A percentile compares a stretch with the other conserved stretches of the same genome.
Evolutionary conservation across 2,329 filamentous ascomycete species (phyloP).

Genomic region (Talaromyces atroroseus): DNA sequence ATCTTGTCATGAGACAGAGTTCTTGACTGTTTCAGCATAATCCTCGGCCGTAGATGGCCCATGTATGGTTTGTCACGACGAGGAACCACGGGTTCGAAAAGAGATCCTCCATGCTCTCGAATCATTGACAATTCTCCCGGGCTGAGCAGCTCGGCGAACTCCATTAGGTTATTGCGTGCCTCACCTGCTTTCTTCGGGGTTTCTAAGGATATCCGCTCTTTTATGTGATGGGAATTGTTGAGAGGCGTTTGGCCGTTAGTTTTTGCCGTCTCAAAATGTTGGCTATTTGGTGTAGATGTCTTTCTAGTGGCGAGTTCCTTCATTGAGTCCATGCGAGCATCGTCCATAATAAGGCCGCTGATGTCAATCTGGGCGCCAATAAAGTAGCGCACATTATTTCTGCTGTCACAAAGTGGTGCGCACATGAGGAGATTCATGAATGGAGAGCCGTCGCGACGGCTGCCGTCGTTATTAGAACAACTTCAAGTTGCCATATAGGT

Average conservation of each 20-base stretch:
- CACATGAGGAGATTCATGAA: constrained; percentile 74
- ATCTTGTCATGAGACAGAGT: background rate
- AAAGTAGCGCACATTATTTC: constrained; percentile 62
- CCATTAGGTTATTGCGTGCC: constrained; percentile 58
- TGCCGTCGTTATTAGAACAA: constrained; percentile 21
- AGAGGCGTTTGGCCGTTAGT: background rate
- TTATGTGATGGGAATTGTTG: background rate
- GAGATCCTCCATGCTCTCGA: constrained; percentile 55
- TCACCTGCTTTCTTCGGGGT: constrained; percentile 24
- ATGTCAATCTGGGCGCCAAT: constrained; percentile 70
- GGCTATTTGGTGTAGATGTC: constrained; percentile 21
- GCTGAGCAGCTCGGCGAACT: constrained; percentile 66
- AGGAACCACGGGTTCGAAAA: constrained; percentile 24
- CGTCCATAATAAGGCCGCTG: constrained; percentile 62
- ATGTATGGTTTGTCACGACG: constrained; percentile 5
- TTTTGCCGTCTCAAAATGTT: background rate
- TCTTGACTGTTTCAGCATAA: constrained; percentile 1
- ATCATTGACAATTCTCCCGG: constrained; percentile 61
- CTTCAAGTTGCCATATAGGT: background rate
- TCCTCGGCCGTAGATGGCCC: constrained; percentile 5
- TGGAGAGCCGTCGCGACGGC: constrained; percentile 66
- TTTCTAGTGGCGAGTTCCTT: constrained; percentile 39
- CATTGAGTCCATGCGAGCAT: constrained; percentile 59
- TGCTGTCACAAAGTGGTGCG: constrained; percentile 64
- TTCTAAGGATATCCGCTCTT: background rate